phyloP scores from a whole-genome alignment of 2,329 filamentous ascomycete genomes.

The Colletotrichum cordylinicola region DNA sequence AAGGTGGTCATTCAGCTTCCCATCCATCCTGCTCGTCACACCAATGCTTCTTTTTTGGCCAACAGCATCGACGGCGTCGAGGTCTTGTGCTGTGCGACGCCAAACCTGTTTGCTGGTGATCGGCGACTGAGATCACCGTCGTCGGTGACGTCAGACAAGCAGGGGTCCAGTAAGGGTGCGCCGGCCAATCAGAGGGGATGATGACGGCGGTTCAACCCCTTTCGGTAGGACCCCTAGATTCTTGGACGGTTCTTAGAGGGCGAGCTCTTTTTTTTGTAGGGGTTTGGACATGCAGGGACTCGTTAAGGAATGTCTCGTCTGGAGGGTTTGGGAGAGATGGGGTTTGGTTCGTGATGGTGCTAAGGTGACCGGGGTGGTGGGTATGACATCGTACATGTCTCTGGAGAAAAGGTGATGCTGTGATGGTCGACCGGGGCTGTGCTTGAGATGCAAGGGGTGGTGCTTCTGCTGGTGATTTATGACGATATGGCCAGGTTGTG shows the following conservation, averaged over 20 bases:
- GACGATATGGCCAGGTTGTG: background rate
- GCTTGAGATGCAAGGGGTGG: background rate
- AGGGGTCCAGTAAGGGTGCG: background rate
- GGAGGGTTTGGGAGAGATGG: background rate
- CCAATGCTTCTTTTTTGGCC: background rate
- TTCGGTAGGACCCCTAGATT: conserved; percentile 22
- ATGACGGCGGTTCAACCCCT: background rate
- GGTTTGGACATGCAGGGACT: conserved; percentile 8
- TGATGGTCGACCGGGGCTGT: background rate
- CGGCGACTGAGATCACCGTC: conserved; percentile 6
- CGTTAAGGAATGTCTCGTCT: background rate
- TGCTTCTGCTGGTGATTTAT: background rate
- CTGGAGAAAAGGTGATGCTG: background rate
- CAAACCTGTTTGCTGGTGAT: conserved; percentile 20
- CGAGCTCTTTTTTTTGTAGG: background rate
- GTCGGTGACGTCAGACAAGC: conserved; percentile 13
- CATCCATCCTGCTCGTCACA: background rate
- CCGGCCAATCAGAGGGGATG: background rate
- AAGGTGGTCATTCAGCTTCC: background rate
- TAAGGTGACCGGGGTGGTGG: background rate
- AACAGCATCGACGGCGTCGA: background rate
- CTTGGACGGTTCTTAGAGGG: background rate
- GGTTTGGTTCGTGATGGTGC: background rate
- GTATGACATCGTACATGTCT: conserved; percentile 11
- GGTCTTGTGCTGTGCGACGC: background rate